Percentiles rank a stretch among this genome's conserved stretches.
Conservation (phyloP, 2,329 filamentous ascomycete species). For the Neurospora sp. region DNA sequence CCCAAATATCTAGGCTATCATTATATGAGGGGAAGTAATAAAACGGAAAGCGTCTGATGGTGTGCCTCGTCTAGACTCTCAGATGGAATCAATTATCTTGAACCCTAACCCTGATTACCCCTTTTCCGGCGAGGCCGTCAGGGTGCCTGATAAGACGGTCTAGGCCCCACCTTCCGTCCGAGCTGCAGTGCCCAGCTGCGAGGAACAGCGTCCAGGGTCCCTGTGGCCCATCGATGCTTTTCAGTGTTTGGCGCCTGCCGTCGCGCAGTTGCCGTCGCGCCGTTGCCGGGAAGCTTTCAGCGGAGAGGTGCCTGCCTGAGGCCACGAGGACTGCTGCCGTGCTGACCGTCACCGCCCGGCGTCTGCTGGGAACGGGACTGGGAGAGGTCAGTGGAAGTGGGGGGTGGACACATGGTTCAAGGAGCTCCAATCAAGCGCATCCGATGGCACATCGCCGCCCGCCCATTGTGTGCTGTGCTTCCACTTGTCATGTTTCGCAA, state of each 20-base stretch:
- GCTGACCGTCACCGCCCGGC: background rate
- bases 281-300: background rate
- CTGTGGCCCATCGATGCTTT: background rate
- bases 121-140: background rate
- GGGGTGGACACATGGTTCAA: background rate
- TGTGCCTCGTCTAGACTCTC: background rate
- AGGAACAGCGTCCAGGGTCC: background rate
- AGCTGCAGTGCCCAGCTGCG: background rate
- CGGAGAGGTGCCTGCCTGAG: background rate
- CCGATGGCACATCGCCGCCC: background rate
- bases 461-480: background rate
- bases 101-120: slow-evolving; percentile 25
- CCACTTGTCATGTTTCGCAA: background rate
- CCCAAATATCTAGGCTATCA: no score
- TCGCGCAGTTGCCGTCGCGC: background rate
- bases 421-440: background rate
- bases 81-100: background rate
- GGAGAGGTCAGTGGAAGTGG: background rate
- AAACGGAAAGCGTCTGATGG: background rate
- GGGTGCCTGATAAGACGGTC: background rate
- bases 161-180: background rate
- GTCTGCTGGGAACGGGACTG: background rate
- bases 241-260: background rate
- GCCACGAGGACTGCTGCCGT: background rate
- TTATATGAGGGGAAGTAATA: no score